Evolutionary conservation across 2,329 filamentous ascomycete species (phyloP).

Genomic region (Colletotrichum cordylinicola): DNA sequence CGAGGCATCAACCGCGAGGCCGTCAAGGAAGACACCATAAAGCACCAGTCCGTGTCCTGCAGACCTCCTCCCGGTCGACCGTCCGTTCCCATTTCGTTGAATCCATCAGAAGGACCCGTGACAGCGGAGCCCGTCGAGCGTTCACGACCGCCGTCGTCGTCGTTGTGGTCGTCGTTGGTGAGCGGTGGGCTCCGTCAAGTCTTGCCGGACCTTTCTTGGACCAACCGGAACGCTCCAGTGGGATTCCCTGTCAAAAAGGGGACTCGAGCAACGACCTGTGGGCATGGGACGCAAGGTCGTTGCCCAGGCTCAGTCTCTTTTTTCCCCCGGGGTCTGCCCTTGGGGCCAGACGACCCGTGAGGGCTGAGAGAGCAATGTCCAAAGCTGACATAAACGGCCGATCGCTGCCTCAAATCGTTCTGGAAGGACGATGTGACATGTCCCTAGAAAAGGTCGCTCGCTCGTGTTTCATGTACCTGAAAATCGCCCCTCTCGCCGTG

Average conservation of each 20-base stretch:
- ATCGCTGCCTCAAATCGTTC: slow-evolving; percentile 21
- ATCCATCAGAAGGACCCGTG: slow-evolving; percentile 5
- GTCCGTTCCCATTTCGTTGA: slow-evolving; percentile 2
- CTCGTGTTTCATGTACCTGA: slow-evolving; percentile 31
- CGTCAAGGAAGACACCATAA: not conserved
- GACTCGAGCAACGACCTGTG: not conserved
- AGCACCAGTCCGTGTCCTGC: slow-evolving; percentile 9
- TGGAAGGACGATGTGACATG: slow-evolving; percentile 25
- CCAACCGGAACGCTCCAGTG: not conserved
- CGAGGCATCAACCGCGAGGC: not conserved
- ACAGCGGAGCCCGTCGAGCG: slow-evolving; percentile 16
- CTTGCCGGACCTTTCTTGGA: not conserved
- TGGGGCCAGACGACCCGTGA: not conserved
- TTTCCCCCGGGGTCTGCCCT: not conserved
- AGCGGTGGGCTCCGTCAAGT: not conserved
- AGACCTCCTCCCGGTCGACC: slow-evolving; percentile 2
- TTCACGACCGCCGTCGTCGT: not conserved
- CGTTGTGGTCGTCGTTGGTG: not conserved
- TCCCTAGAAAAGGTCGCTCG: not conserved
- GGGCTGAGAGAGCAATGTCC: not conserved
- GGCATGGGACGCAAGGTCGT: not conserved
- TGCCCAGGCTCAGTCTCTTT: not conserved
- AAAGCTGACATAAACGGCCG: slow-evolving; percentile 16
- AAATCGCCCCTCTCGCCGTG: slow-evolving; percentile 26
- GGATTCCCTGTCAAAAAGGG: not conserved